A percentile compares a stretch with the other conserved stretches of the same genome.
These are phyloP conservation scores for Pichia cabralensis DNA, from an alignment of 805 yeast genomes.

Conservation along the genomic window DNA sequence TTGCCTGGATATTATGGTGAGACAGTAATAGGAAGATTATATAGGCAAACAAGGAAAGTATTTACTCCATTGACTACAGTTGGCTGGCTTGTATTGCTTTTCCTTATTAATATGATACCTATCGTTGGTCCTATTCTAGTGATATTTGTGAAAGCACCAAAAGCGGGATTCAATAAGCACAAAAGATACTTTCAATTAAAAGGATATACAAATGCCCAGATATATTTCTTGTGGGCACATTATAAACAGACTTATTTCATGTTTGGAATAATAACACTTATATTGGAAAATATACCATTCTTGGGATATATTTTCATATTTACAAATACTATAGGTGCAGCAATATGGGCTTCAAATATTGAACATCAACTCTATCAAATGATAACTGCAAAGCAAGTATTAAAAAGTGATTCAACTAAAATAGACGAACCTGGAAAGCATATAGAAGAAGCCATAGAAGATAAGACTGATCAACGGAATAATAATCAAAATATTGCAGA, in stretches of 20 bases:
- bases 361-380: constrained; percentile 13
- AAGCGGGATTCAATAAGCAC: constrained; percentile 43
- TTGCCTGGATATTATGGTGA: constrained; percentile 21
- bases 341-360: constrained; percentile 47
- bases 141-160: constrained; percentile 41
- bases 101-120: constrained; percentile 41
- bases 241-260: constrained; percentile 28
- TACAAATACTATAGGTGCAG: constrained; percentile 54
- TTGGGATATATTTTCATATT: constrained; percentile 43
- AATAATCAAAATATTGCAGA: not conserved
- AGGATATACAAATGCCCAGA: constrained; percentile 35
- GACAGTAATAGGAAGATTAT: constrained; percentile 16
- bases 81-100: constrained; percentile 25
- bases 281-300: constrained; percentile 46
- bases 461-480: not conserved
- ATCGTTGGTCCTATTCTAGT: constrained; percentile 48
- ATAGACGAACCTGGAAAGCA: too few species aligned
- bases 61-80: constrained; percentile 33
- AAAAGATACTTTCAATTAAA: constrained; percentile 48
- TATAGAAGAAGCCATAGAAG: not conserved
- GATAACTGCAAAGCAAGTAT: too few species aligned
- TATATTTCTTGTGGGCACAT: constrained; percentile 27
- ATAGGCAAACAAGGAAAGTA: constrained; percentile 12
- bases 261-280: constrained; percentile 43
- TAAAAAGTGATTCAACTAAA: too few species aligned